A percentile compares a stretch with the other conserved stretches of the same genome.
Evolutionary conservation across 441 rosid genomes (phyloP).

Genomic region (Aleurites moluccanus): DNA sequence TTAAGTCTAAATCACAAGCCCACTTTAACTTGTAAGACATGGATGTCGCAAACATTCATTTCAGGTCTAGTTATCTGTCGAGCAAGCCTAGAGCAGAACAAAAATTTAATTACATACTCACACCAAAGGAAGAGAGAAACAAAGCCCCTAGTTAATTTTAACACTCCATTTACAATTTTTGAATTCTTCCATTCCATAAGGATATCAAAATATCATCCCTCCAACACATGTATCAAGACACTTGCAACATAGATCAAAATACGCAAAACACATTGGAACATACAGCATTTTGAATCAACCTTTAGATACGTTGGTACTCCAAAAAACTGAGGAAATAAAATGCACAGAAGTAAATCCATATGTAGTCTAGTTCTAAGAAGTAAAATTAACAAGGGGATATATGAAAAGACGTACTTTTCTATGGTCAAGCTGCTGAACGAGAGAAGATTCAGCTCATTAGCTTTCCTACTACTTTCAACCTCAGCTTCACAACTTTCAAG

Average conservation of each 20-base stretch:
- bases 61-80: background rate
- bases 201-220: background rate
- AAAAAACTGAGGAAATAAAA: background rate
- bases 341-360: background rate
- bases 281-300: background rate
- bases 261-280: background rate
- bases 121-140: background rate
- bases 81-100: background rate
- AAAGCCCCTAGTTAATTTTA: background rate
- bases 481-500: conserved; percentile 82
- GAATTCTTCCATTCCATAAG: background rate
- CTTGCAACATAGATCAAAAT: background rate
- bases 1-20: background rate
- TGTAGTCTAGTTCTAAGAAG: background rate
- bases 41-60: background rate
- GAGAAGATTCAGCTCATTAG: conserved; percentile 64
- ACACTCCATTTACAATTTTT: background rate
- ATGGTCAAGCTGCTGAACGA: conserved; percentile 60
- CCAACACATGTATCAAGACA: background rate
- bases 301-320: background rate
- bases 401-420: conserved; percentile 38
- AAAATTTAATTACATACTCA: background rate
- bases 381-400: background rate
- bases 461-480: conserved; percentile 68
- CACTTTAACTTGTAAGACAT: background rate